Base-by-base conservation (phyloP, 768 basidiomycete species). In the Mrakia hoshinonis region DNA sequence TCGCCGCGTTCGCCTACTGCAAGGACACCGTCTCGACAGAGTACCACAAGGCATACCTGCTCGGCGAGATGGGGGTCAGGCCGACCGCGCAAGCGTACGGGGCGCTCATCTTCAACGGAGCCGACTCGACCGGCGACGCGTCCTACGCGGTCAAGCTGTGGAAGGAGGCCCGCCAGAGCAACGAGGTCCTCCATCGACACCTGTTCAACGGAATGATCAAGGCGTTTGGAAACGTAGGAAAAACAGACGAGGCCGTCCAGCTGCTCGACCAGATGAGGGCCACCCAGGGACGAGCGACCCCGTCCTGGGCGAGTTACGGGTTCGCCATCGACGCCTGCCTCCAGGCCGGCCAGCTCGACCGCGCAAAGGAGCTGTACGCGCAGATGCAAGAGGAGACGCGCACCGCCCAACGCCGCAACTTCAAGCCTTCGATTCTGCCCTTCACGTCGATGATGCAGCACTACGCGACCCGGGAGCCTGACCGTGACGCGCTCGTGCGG, bases 391-490 rank as follows among this genome's bases (percentile, higher is more conserved):
- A 15, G 1, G 58, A 61, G 26, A 61, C 58, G 12, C 34, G 15
- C 34, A 13, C 34, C 34, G 34, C 34, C n/a, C 34, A 12, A 22
- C 31, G 58, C 31, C 58, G 58, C 3, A 22, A 61, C 18, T 61
- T 61, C 58, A 61, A 38, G 58, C 58, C 58, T 61, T 61, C 58
- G 58, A 61, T 61, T 6, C 58, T 61, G 18, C 58, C 58, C 34
- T 61, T 61, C 34, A 61, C 58, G 31, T 61, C 58, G 18, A 31
- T 61, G 36, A 61, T 61, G 58, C 58, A 38, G 20, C 15, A 61
- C 58, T 61, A 61, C 34, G 58, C 58, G 31, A 61, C 58, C 31
- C 31, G 22, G 58, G 15, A 61, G 20, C 36, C 7, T 12, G 58
- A 61, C 34, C 58, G 58, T 34, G 58, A 61, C 34, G 58, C 58